These are phyloP conservation scores for Alternaria sp. DNA, from an alignment of 2,329 filamentous ascomycete genomes.

Conservation along the genomic window DNA sequence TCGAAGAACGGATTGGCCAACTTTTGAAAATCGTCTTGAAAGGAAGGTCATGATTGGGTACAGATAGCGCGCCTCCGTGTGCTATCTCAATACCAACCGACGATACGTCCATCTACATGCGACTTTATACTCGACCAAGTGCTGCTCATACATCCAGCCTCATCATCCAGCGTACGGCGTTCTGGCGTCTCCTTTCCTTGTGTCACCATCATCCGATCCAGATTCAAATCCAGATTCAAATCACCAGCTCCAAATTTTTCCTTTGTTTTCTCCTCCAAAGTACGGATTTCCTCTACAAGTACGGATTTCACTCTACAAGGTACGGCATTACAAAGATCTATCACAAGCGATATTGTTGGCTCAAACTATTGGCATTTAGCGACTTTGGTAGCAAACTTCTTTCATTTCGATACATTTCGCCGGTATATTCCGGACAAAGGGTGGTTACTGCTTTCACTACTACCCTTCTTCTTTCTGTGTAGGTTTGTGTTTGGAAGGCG, in stretches of 20 bases:
- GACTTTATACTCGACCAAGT: neutral
- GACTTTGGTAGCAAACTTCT: neutral
- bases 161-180: constrained; percentile 14
- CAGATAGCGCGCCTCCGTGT: constrained; percentile 4
- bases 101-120: neutral
- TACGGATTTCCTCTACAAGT: neutral
- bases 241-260: neutral
- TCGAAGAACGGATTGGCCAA: constrained; percentile 94
- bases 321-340: constrained; percentile 6
- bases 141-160: constrained; percentile 11
- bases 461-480: neutral
- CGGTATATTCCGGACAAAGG: neutral
- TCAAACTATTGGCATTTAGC: constrained; percentile 15
- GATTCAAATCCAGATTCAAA: neutral
- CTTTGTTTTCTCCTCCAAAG: constrained; percentile 6
- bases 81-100: constrained; percentile 14
- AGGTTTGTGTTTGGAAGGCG: neutral
- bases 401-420: neutral
- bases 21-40: constrained; percentile 65
- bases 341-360: constrained; percentile 6
- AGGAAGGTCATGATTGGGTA: neutral
- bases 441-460: neutral
- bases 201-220: neutral
- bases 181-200: constrained; percentile 13
- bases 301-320: neutral